Evolutionary conservation across 805 yeast species (phyloP), one percentile per base, ranked within the genome.

Genomic region (Priceomyces haplophilus): DNA sequence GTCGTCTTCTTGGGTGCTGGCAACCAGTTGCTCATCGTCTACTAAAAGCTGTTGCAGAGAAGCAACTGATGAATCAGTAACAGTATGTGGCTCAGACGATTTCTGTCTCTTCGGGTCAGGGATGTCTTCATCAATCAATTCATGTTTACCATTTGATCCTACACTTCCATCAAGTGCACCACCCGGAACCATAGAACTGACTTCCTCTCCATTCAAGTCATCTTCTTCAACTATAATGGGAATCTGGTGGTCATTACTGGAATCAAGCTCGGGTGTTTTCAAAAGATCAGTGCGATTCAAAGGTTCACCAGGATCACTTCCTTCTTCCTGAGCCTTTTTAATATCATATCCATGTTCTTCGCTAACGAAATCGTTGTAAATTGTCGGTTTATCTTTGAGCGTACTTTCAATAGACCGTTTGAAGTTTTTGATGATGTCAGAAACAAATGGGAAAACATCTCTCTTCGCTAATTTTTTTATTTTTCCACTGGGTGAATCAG

Each of bases 371-470:
- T 54, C 61, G 48, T 64, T 67, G 48, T 59, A 62, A 3, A 65
- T 48, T 11, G 59, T 55, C 0, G 73, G 69, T 2, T 50, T 50
- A 2, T 57, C 58, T 37, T 65, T 67, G 23, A 64, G 41, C 12
- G 58, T 48, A 1, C 51, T 45, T 24, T 69, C 75, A 15, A 64
- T 54, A 5, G 56, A 62, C 18, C 62, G 51, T 47, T 62, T 59
- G 34, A 54, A 54, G 13, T 46, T 49, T 17, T 56, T 59, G 29
- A 65, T 53, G 15, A 71, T 48, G 15, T 71, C 76, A 38, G 54
- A 55, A 3, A 65, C 61, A 41, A 65, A 61, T 0, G 75, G 75
- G 38, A 69, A 70, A 2, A 71, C 56, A 46, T 71, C 75, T 40
- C 64, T 59, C 42, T 69, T 70, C 2, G 75, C 75, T 6, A 69